A percentile compares a stretch with the other conserved stretches of the same genome.
Conservation (phyloP, 2,329 filamentous ascomycete genomes). For the Alternaria ethzedia region DNA sequence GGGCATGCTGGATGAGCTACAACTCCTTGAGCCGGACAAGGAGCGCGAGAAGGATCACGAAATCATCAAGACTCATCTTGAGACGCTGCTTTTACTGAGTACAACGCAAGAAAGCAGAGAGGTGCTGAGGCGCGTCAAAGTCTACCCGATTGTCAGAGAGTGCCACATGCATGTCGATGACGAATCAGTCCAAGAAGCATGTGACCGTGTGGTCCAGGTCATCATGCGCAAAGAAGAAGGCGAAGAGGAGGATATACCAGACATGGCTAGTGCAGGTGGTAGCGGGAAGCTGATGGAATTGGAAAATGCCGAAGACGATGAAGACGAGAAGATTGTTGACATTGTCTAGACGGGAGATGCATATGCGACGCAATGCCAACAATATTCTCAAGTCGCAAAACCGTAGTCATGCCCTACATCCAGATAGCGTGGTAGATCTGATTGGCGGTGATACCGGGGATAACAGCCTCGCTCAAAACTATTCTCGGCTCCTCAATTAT, state of each 20-base stretch:
- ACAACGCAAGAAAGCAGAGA: slow-evolving; percentile 79
- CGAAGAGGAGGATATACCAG: slow-evolving; percentile 56
- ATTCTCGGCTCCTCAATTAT: slow-evolving; percentile 18
- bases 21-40: slow-evolving; percentile 89
- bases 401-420: background rate
- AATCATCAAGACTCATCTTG: slow-evolving; percentile 85
- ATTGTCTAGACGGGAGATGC: slow-evolving; percentile 21
- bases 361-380: slow-evolving; percentile 1
- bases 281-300: slow-evolving; percentile 37
- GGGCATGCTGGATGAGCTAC: slow-evolving; percentile 86
- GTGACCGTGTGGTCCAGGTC: slow-evolving; percentile 88
- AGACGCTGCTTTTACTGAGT: slow-evolving; percentile 83
- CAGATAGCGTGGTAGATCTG: background rate
- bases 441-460: slow-evolving; percentile 24
- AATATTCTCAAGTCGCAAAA: background rate
- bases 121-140: slow-evolving; percentile 74
- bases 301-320: slow-evolving; percentile 40
- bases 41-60: slow-evolving; percentile 76
- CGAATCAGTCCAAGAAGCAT: slow-evolving; percentile 81
- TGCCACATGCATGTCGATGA: slow-evolving; percentile 79
- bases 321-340: slow-evolving; percentile 48
- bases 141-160: slow-evolving; percentile 90
- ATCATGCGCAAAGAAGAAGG: slow-evolving; percentile 79
- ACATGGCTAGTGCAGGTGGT: slow-evolving; percentile 22
- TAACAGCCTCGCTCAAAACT: slow-evolving; percentile 6